Base-by-base conservation (phyloP, 352 stramenopile species). In the Phytophthora idaei region DNA sequence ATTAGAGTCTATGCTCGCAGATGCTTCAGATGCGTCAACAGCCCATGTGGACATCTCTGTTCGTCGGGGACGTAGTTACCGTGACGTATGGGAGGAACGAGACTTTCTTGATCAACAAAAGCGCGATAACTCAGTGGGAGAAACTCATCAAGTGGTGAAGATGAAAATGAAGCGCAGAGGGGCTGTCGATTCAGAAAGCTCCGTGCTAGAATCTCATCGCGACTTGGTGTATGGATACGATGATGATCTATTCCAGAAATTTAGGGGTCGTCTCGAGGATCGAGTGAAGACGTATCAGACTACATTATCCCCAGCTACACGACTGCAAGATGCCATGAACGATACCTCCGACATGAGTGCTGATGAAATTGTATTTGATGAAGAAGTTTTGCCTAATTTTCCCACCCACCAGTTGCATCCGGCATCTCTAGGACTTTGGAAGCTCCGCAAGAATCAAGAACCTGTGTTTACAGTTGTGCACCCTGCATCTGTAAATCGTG, bases 171-270 rank as follows among this genome's bases (percentile, higher is more conserved):
- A 76, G 21, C 68, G 68, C 12, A 76, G 73, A 48, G 41, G 21
- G n/a, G 37, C 29, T 41, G n/a, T 50, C 9, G 36, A 79, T 31
- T 31, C 45, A 7, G 53, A 71, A 36, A 39, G 21, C 1, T 62
- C 56, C 1, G 52, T 93, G 27, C 41, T 76, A 27, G 49, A 25
- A 56, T 86, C 74, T 6, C 69, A 90, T 64, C 73, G 73, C 11
- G 74, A 92, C 12, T 64, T 96, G 8, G 88, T 94, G 7, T 81
- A 85, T 48, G 81, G 83, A 52, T 96, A 94, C 57, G 80, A 96
- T 53, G 88, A 94, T 45, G 77, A 87, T 36, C 56, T 83, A 49
- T 96, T 91, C 59, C 46, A 76, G n/a, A 61, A 74, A 0, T 93
- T 87, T 37, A 70, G 79, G 1, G 37, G 17, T 28, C 75, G 62